phyloP scores from a whole-genome alignment of 441 rosid genomes.

The Iberis amara region DNA sequence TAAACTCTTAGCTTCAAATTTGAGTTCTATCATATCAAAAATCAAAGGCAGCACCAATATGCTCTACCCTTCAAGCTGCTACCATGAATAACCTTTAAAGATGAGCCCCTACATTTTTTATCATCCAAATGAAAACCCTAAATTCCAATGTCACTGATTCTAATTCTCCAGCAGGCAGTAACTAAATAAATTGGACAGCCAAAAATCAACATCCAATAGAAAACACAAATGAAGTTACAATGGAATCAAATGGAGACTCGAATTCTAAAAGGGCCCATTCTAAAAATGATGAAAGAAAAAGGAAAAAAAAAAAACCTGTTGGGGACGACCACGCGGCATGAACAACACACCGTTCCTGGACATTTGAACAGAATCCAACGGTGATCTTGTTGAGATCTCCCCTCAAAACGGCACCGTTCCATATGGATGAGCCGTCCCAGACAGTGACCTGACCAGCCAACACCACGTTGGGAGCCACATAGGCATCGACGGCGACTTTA shows the following conservation, averaged over 20 bases:
- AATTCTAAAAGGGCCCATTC: no score
- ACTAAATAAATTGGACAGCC: background rate
- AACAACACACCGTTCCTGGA: conserved; percentile 87
- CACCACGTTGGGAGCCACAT: conserved; percentile 88
- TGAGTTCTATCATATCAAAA: background rate
- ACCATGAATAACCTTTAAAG: background rate
- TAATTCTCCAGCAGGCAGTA: conserved; percentile 1
- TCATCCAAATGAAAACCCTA: no score
- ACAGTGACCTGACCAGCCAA: conserved; percentile 90
- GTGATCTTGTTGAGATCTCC: conserved; percentile 95
- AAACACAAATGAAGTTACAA: conserved; percentile 2
- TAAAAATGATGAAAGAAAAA: no score
- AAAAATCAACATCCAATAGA: background rate
- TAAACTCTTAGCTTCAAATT: background rate
- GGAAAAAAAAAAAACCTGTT: conserved; percentile 50
- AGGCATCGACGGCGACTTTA: conserved; percentile 90
- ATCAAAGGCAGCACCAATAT: background rate
- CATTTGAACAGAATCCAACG: conserved; percentile 85
- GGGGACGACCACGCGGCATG: conserved; percentile 99
- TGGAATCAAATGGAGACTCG: conserved; percentile 1
- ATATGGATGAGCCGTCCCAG: conserved; percentile 84
- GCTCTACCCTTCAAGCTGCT: background rate
- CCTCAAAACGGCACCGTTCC: conserved; percentile 85
- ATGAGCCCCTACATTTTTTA: no score
- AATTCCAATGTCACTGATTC: conserved; percentile 8